A percentile compares a stretch with the other conserved stretches of the same genome.
These are phyloP conservation scores for Microstroma glucosiphilum DNA, from an alignment of 1,284 basidiomycete species.

Conservation along the genomic window DNA sequence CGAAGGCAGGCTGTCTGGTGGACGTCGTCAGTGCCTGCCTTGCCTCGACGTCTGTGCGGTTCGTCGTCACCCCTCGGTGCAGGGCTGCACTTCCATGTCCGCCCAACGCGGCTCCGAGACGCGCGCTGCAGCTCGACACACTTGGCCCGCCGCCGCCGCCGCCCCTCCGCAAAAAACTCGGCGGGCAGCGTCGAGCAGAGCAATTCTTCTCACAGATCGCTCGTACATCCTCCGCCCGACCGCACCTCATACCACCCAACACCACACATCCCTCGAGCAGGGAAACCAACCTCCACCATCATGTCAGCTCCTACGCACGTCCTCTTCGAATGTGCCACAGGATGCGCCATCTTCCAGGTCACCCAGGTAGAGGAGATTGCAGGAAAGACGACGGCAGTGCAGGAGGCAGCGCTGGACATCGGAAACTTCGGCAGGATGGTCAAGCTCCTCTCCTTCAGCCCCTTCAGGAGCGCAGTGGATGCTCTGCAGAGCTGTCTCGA, in stretches of 20 bases:
- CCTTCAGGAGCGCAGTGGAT: conserved; percentile 90
- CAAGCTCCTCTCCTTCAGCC: conserved; percentile 79
- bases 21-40: no score
- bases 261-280: not conserved
- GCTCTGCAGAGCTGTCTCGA: conserved; percentile 96
- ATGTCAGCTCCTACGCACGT: conserved; percentile 60
- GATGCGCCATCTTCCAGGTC: conserved; percentile 88
- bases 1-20: no score
- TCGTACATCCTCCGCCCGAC: not conserved
- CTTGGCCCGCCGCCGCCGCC: not conserved
- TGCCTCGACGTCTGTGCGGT: no score
- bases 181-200: not conserved
- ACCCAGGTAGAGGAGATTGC: conserved; percentile 85
- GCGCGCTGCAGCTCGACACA: no score
- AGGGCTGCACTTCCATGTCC: no score
- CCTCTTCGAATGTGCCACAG: conserved; percentile 89
- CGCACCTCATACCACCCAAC: not conserved
- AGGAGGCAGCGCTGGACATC: conserved; percentile 65
- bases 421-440: conserved; percentile 93
- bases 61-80: no score
- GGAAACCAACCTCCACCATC: conserved; percentile 12
- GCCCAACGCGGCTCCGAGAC: no score
- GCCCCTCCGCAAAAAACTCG: conserved; percentile 6
- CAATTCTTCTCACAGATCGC: not conserved
- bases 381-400: conserved; percentile 71